Conservation (phyloP, 306 rosid species). For the Malus orientalis region DNA sequence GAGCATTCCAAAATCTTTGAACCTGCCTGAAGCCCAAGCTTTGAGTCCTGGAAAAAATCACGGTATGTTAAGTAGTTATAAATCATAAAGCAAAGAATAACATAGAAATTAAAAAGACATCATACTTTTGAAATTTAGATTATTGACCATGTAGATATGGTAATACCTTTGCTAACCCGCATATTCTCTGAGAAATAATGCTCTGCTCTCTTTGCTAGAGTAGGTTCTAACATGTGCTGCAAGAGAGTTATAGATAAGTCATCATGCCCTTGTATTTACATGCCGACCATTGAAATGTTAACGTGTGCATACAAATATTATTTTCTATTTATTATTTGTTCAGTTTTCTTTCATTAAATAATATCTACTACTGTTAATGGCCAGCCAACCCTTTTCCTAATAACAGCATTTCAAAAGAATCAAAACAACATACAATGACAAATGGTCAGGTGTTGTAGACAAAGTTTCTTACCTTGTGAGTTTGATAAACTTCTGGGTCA, state of each 20-base stretch:
- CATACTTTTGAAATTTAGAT: neutral
- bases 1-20: slow-evolving; percentile 74
- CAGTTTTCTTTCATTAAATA: neutral
- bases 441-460: neutral
- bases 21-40: slow-evolving; percentile 71
- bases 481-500: slow-evolving; percentile 55
- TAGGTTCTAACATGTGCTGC: slow-evolving; percentile 51
- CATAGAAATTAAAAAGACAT: neutral
- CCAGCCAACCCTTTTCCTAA: neutral
- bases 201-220: slow-evolving; percentile 77
- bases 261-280: neutral
- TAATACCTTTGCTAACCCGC: slow-evolving; percentile 72
- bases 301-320: neutral
- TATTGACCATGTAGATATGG: slow-evolving; percentile 1
- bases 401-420: neutral
- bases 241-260: slow-evolving; percentile 2
- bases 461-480: slow-evolving; percentile 62
- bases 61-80: slow-evolving; percentile 10
- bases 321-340: too few species aligned
- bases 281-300: neutral
- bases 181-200: slow-evolving; percentile 85
- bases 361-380: neutral
- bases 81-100: slow-evolving; percentile 2
- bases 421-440: neutral
- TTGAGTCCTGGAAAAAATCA: slow-evolving; percentile 58